Base-by-base conservation (phyloP, 352 stramenopile genomes). In the Globisporangium canariense region DNA sequence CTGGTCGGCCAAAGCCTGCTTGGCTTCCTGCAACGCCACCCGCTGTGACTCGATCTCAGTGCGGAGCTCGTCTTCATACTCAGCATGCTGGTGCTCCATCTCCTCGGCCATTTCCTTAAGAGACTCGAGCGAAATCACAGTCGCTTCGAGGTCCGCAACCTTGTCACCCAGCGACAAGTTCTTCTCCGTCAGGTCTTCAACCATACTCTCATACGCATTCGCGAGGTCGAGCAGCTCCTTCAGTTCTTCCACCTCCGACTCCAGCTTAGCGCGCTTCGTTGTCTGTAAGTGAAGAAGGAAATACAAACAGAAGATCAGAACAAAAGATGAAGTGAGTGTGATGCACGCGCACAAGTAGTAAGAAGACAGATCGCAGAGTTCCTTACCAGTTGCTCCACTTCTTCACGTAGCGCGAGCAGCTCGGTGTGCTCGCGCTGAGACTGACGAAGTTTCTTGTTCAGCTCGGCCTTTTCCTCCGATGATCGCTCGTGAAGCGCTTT, bases 151-250 rank as follows among this genome's bases (percentile, higher is more conserved):
- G 38, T 95, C 88, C 0, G 86, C 86, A 2, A 94, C 69, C 60
- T 90, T 89, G 14, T 96, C 88, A 6, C 86, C 87, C 1, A 96
- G 69, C 7, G 76, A 89, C 55, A 96, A 43, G 41, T 96, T 96
- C 62, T 94, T 96, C 58, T 96, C 88, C 0, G 88, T 94, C 16
- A 96, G 69, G 46, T 92, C 77, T 75, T 96, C 86, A 22, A 96
- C 86, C 87, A 96, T 95, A 25, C 73, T 81, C 59, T 96, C 88
- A 60, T 96, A 96, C 0, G 84, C 88, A 36, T 90, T 93, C 2
- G 88, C 88, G 38, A 94, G 70, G 62, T 96, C 88, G 6, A 96
- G 68, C 61, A 93, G 78, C 55, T 94, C 86, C 63, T 95, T 96
- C 7, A 96, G 73, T 60, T 96, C 86, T 62, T 96, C 88, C 0